A percentile compares a stretch with the other conserved stretches of the same genome.
These are phyloP conservation scores for Datura wrightii DNA, from an alignment of 257 asterid genomes.

Conservation along the genomic window DNA sequence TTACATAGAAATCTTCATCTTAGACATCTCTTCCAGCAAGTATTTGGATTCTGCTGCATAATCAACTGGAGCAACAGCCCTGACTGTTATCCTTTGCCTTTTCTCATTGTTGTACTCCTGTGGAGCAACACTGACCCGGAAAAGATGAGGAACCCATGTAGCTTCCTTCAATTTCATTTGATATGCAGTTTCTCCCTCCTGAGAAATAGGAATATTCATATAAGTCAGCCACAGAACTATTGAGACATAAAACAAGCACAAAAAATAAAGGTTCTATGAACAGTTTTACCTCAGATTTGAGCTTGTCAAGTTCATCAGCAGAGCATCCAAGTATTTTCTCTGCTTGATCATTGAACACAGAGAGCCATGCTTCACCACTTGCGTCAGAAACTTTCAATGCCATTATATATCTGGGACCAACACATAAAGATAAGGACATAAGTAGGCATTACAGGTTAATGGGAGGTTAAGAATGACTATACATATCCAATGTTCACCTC, in stretches of 20 bases:
- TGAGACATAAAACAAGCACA: neutral
- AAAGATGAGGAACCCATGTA: slow-evolving; percentile 73
- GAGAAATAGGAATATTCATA: neutral
- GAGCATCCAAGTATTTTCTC: slow-evolving; percentile 75
- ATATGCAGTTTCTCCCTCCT: slow-evolving; percentile 57
- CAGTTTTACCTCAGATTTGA: slow-evolving; percentile 61
- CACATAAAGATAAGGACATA: neutral
- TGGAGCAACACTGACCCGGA: slow-evolving; percentile 70
- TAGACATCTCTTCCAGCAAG: slow-evolving; percentile 71
- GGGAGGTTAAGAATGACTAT: neutral
- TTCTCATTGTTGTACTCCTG: slow-evolving; percentile 80
- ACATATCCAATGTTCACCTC: slow-evolving; percentile 51
- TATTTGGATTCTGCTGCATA: slow-evolving; percentile 74
- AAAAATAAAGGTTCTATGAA: neutral
- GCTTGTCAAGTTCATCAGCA: slow-evolving; percentile 80
- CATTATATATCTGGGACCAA: slow-evolving; percentile 68
- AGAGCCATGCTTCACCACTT: slow-evolving; percentile 85
- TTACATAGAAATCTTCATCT: slow-evolving; percentile 45
- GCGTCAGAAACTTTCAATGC: slow-evolving; percentile 74
- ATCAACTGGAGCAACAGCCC: slow-evolving; percentile 73
- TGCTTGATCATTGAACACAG: slow-evolving; percentile 78
- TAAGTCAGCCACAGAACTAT: neutral
- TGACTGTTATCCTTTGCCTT: slow-evolving; percentile 83
- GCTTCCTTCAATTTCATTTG: slow-evolving; percentile 54
- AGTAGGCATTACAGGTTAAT: neutral